phyloP scores from a whole-genome alignment of 495 filamentous ascomycete genomes.

The Penicillium silybi region DNA sequence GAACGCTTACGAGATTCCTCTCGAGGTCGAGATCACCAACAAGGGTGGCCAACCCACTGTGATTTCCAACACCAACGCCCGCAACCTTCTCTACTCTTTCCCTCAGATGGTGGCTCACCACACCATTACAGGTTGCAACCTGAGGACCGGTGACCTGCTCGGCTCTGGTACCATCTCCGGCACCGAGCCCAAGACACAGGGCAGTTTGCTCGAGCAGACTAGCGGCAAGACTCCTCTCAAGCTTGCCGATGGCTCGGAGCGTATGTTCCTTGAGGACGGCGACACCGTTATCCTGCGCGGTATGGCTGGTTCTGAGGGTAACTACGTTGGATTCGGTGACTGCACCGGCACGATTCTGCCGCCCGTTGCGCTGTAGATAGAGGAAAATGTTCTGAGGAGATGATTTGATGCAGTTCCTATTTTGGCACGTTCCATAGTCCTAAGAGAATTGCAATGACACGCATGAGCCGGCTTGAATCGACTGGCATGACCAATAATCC shows the following conservation, averaged over 20 bases:
- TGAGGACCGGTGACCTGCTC: conserved; percentile 78
- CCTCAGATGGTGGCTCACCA: conserved; percentile 95
- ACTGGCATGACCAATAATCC: background rate
- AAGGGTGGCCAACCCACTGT: conserved; percentile 59
- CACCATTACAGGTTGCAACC: conserved; percentile 75
- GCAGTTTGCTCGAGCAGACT: conserved; percentile 80
- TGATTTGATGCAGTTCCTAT: conserved; percentile 6
- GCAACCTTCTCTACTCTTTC: conserved; percentile 84
- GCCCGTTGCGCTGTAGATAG: conserved; percentile 26
- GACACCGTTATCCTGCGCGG: conserved; percentile 74
- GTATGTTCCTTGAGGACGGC: conserved; percentile 79
- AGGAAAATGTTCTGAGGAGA: conserved; percentile 1
- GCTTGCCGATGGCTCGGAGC: conserved; percentile 64
- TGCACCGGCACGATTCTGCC: conserved; percentile 58
- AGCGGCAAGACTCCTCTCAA: conserved; percentile 62
- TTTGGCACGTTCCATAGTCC: conserved; percentile 1
- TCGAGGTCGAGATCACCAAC: conserved; percentile 72
- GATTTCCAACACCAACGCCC: conserved; percentile 60
- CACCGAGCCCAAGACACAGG: conserved; percentile 53
- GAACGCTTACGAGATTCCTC: conserved; percentile 67
- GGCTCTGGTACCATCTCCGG: conserved; percentile 91
- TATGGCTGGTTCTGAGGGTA: conserved; percentile 56
- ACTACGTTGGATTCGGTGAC: conserved; percentile 69
- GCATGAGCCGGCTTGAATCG: background rate
- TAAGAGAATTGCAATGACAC: conserved; percentile 8